Evolutionary conservation across 2,329 filamentous ascomycete species (phyloP).

Genomic region (Colletotrichum godetiae): DNA sequence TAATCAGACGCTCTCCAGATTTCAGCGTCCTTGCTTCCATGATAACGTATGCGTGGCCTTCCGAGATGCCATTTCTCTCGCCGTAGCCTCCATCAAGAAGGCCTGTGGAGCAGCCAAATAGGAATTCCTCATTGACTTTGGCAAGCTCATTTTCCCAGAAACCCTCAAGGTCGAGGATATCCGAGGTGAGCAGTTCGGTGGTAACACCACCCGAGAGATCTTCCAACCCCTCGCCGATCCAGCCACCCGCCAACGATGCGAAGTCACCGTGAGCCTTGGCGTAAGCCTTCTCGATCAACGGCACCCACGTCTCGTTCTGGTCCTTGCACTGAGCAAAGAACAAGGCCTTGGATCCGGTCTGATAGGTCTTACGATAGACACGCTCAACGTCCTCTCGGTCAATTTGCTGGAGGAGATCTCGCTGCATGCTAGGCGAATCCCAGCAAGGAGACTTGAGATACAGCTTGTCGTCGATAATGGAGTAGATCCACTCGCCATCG

Average conservation of each 20-base stretch:
- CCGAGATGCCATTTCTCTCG: constrained; percentile 67
- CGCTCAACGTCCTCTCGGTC: constrained; percentile 79
- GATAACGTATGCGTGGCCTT: constrained; percentile 70
- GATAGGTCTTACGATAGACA: constrained; percentile 77
- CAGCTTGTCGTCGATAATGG: constrained; percentile 91
- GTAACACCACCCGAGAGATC: constrained; percentile 77
- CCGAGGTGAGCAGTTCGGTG: constrained; percentile 73
- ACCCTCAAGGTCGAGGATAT: constrained; percentile 81
- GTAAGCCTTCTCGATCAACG: constrained; percentile 84
- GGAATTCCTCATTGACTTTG: constrained; percentile 83
- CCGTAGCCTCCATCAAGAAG: constrained; percentile 73
- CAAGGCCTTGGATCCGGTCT: constrained; percentile 80
- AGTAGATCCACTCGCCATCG: constrained; percentile 92
- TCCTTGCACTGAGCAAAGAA: constrained; percentile 83
- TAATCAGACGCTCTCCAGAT: constrained; percentile 65
- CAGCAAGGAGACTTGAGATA: constrained; percentile 86
- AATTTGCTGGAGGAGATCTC: constrained; percentile 79
- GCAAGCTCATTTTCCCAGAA: constrained; percentile 88
- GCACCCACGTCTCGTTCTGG: constrained; percentile 85
- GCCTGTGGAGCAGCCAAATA: constrained; percentile 78
- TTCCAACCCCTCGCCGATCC: constrained; percentile 71
- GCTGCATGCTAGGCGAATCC: constrained; percentile 81
- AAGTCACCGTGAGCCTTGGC: constrained; percentile 88
- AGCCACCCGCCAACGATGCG: constrained; percentile 76
- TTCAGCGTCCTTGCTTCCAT: constrained; percentile 66